Base-by-base conservation (phyloP, 768 basidiomycete species). In the Amanita phalloides region DNA sequence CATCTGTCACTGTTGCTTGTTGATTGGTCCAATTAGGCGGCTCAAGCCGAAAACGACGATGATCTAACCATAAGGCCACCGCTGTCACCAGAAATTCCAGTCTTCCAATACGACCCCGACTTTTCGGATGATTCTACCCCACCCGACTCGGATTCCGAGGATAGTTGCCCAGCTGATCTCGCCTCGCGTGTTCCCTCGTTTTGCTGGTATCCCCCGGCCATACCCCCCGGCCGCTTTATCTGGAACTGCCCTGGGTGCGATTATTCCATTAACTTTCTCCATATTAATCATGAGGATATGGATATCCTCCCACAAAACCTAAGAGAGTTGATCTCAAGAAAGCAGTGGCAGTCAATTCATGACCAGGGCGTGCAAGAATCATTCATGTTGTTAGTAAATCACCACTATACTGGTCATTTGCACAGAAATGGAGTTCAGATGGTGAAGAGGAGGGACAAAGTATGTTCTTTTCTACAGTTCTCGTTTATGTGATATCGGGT, bases 201-300 rank as follows among this genome's bases (percentile, higher is more conserved):
- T 45, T 60, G 70, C 45, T 63, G 61, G 35, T 45, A 58, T 7
- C 61, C 64, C 0, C 79, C 80, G 5, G 52, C 56, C 0, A 63
- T 80, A 36, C 71, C 68, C 7, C 61, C 62, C 6, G 71, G 71
- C 2, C 64, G 72, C 26, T 71, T 78, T 54, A 66, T 65, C 20
- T 84, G 82, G 82, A 61, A 64, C 55, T 84, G 82, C 56, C 71
- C 73, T 8, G 57, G 70, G 6, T 84, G 82, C 61, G 20, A 53
- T 4, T 70, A 75, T 53, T 43, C 55, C 0, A 71, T 83, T 46
- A 69, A 83, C 61, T 56, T 84, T 10, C 62, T 76, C 32, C 53
- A 70, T 30, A 63, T 73, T 32, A 63, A 63, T 4, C 61, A 65
- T 11, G 67, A 71, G 23, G 61, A 73, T 44, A 54, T 57, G 3